Evolutionary conservation across 2,329 filamentous ascomycete species (phyloP).

Genomic region (Byssothecium circinans): DNA sequence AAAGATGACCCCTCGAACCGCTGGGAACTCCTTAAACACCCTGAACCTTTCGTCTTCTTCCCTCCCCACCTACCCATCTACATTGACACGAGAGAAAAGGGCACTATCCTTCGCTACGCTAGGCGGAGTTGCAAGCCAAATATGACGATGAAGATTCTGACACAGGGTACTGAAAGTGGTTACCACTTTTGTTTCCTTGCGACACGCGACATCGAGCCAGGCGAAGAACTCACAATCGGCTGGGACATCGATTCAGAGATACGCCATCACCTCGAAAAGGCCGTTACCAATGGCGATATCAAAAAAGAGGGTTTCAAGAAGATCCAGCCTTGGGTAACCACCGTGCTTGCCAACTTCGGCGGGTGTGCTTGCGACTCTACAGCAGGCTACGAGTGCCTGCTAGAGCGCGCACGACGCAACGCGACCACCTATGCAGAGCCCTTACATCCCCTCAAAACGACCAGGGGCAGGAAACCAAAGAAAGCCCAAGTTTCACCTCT

Average conservation of each 20-base stretch:
- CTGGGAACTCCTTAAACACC: slow-evolving; percentile 52
- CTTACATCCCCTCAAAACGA: slow-evolving; percentile 37
- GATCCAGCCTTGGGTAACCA: slow-evolving; percentile 66
- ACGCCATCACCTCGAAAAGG: slow-evolving; percentile 62
- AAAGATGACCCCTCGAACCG: slow-evolving; percentile 49
- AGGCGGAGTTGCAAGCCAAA: slow-evolving; percentile 91
- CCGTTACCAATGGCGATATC: slow-evolving; percentile 63
- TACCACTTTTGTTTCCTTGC: slow-evolving; percentile 94
- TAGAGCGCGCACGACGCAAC: slow-evolving; percentile 40
- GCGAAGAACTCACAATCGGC: slow-evolving; percentile 69
- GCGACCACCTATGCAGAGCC: slow-evolving; percentile 30
- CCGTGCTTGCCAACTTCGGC: slow-evolving; percentile 74
- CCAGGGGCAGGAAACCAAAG: slow-evolving; percentile 54
- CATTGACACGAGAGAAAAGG: slow-evolving; percentile 87
- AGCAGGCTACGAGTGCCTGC: slow-evolving; percentile 39
- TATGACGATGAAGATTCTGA: slow-evolving; percentile 80
- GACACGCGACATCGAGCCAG: slow-evolving; percentile 72
- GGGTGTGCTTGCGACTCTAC: slow-evolving; percentile 70
- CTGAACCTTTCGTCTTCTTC: slow-evolving; percentile 62
- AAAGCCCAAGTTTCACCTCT: slow-evolving; percentile 55
- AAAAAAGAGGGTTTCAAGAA: slow-evolving; percentile 61
- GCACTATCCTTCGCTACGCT: slow-evolving; percentile 84
- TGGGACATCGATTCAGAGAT: slow-evolving; percentile 55
- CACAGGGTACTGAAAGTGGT: slow-evolving; percentile 65
- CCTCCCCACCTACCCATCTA: slow-evolving; percentile 86